Evolutionary conservation across 176 grass and related monocot species (phyloP).

Genomic region (Echinochloa phyllopogon): DNA sequence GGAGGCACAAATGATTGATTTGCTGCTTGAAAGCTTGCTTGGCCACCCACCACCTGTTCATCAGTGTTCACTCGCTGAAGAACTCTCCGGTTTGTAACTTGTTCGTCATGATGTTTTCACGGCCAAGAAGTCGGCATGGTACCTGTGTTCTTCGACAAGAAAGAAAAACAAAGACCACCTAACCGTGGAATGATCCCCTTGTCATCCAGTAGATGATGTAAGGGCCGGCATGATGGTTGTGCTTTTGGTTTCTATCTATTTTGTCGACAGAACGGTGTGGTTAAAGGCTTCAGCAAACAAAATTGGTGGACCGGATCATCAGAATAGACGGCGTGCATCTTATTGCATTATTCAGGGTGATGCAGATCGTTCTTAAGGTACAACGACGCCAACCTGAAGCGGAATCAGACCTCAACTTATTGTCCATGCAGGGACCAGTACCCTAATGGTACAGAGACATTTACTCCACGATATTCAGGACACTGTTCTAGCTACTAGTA

Average conservation of each 20-base stretch:
- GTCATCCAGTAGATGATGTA: neutral
- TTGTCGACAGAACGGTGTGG: neutral
- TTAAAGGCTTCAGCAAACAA: neutral
- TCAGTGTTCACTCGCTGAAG: too few species aligned
- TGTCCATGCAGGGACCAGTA: slow-evolving; percentile 42
- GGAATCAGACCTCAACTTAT: slow-evolving; percentile 39
- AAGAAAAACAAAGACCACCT: neutral
- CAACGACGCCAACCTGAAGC: slow-evolving; percentile 36
- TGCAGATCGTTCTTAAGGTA: slow-evolving; percentile 20
- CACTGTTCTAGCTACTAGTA: neutral
- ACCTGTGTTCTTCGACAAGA: neutral
- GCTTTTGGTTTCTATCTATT: slow-evolving; percentile 13
- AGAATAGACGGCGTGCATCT: slow-evolving; percentile 19
- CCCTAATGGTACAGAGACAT: slow-evolving; percentile 28
- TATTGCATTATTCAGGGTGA: slow-evolving; percentile 16
- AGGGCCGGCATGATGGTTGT: slow-evolving; percentile 3
- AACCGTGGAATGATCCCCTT: neutral
- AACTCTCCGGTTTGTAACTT: neutral
- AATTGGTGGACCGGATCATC: slow-evolving; percentile 14
- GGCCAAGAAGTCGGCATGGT: neutral
- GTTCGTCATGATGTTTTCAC: neutral
- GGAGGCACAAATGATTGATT: neutral
- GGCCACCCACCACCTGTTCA: neutral
- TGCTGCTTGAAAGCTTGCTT: neutral
- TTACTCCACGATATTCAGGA: slow-evolving; percentile 29